phyloP scores from a whole-genome alignment of 1,284 basidiomycete species.

The Spongiforma sp. region DNA sequence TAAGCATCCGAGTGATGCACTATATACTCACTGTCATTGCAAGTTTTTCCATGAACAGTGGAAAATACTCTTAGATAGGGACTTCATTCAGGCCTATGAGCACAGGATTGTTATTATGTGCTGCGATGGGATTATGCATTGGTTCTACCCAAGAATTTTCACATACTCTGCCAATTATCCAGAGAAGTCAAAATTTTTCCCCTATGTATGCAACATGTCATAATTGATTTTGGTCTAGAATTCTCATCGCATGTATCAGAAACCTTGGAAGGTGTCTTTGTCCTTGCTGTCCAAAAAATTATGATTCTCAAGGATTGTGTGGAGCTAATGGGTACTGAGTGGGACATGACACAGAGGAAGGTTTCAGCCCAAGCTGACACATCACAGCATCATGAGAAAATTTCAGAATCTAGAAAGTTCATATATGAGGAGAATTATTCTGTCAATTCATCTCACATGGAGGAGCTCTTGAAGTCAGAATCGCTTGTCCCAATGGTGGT shows the following conservation, averaged over 20 bases:
- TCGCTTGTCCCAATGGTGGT: neutral
- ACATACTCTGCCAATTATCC: neutral
- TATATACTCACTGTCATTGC: neutral
- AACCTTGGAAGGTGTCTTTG: neutral
- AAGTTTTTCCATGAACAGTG: neutral
- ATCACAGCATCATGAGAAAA: neutral
- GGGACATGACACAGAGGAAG: neutral
- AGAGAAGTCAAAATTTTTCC: neutral
- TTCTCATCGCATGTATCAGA: neutral
- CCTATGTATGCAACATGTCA: neutral
- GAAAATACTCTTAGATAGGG: neutral
- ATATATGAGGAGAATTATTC: neutral
- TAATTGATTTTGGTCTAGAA: neutral
- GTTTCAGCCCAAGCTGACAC: neutral
- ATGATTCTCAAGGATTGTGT: neutral
- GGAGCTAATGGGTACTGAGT: neutral
- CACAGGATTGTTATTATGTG: neutral
- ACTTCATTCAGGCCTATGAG: neutral
- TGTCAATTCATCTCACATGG: neutral
- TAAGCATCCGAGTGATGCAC: conserved; percentile 1
- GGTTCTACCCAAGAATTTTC: neutral
- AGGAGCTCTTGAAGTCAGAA: neutral
- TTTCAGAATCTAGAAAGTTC: neutral
- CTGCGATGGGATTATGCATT: neutral
- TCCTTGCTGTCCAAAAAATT: neutral